Base-by-base conservation (phyloP, 148 eudicot species). In the Fagopyrum homotropicum region DNA sequence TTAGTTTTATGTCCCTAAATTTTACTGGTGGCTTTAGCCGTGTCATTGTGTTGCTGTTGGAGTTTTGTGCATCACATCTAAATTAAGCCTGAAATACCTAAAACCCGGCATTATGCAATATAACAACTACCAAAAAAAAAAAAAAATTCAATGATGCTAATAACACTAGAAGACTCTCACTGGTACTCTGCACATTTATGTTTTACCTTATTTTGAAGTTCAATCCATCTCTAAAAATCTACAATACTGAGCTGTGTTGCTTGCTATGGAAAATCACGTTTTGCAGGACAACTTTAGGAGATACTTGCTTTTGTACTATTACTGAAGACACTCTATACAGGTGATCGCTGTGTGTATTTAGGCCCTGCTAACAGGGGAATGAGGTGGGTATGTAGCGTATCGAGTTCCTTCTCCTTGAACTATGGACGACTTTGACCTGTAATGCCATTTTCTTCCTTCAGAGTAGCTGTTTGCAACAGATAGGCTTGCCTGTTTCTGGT, bases 301-400 rank as follows among this genome's bases (percentile, higher is more conserved):
- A 49, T 12, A 49, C 52, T 49, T 49, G 52, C 52, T 49, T 10
- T 49, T 49, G 52, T 49, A 12, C 9, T 49, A 49, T 12, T 49
- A 49, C 52, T 49, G 12, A 49, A 49, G 52, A 49, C 52, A 49
- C 52, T 49, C 52, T 49, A 49, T 49, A 49, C 52, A 49, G 12
- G 52, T 49, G 40, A 35, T 35, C 40, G 40, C 40, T 35, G 40
- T 35, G 40, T 35, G 40, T 35, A 35, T 72, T 83, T 82, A 93
- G 75, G 86, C 93, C 80, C 97, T 91, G 57, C 97, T 91, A 78
- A 82, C 95, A 7, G 98, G 98, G 44, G 98, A 93, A 9, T 81
- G 78, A 40, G 96, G 98, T 47, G 93, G 98, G 79, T 81, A 82
- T 35, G 89, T 77, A 1, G 83, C 82, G 52, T 75, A 82, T 75